These are phyloP conservation scores for Boletus sensibilis DNA, from an alignment of 768 basidiomycete genomes.

Conservation along the genomic window DNA sequence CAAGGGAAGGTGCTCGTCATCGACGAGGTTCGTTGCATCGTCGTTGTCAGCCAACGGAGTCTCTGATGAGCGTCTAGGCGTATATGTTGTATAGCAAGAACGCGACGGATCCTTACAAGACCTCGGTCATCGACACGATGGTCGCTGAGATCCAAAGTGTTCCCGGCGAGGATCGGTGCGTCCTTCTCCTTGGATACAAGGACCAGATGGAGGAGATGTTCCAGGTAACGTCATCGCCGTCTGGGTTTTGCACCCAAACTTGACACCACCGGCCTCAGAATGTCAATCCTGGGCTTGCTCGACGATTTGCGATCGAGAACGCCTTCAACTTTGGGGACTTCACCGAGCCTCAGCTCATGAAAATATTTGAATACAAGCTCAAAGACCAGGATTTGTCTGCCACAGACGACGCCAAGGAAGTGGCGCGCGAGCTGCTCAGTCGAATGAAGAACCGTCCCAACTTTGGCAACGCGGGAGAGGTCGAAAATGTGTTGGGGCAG, in stretches of 20 bases:
- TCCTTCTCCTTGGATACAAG: slow-evolving; percentile 65
- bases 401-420: slow-evolving; percentile 53
- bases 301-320: slow-evolving; percentile 68
- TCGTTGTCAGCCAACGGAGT: not conserved
- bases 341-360: slow-evolving; percentile 47
- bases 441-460: slow-evolving; percentile 46
- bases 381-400: slow-evolving; percentile 57
- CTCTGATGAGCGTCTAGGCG: slow-evolving; percentile 41
- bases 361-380: slow-evolving; percentile 58
- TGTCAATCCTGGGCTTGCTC: slow-evolving; percentile 66
- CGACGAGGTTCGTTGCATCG: slow-evolving; percentile 50
- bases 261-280: slow-evolving; percentile 42
- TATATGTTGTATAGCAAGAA: slow-evolving; percentile 60
- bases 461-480: slow-evolving; percentile 66
- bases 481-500: slow-evolving; percentile 57
- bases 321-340: slow-evolving; percentile 71
- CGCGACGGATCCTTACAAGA: slow-evolving; percentile 53
- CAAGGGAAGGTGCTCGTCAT: slow-evolving; percentile 70
- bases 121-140: slow-evolving; percentile 71
- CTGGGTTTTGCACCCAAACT: not conserved
- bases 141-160: slow-evolving; percentile 72
- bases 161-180: slow-evolving; percentile 69
- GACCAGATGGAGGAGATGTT: slow-evolving; percentile 73
- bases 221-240: slow-evolving; percentile 43
- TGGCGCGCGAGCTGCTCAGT: slow-evolving; percentile 50